Base-by-base conservation (phyloP, 2,329 filamentous ascomycete species). In the Aspergillus candidus region DNA sequence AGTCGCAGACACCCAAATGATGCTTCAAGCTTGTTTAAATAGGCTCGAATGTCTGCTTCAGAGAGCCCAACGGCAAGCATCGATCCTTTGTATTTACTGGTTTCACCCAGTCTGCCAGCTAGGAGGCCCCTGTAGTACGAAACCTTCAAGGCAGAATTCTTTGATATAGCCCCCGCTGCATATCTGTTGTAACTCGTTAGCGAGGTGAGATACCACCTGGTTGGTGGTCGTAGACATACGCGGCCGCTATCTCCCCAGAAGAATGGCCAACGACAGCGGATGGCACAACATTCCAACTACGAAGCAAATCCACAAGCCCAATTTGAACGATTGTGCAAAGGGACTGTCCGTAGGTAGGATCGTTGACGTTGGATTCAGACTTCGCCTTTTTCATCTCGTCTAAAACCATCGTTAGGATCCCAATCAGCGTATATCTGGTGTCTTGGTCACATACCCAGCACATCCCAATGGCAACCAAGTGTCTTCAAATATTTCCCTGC, bases 181-280 rank as follows among this genome's bases (percentile, higher is more conserved):
- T 38, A 38, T n/a, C 36, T 38, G 36, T 30, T 11, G 30, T 13
- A 13, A 18, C 36, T 14, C 5, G 22, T 27, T 27, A 27, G 22
- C 8, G 6, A 27, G 8, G 6, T 8, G 8, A 10, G 4, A 6
- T 18, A 8, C 22, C 7, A 27, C 10, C 35, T n/a, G 35, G 18
- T 14, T 36, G 18, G 13, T 11, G 27, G 27, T 12, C 12, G 22
- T 27, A 27, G 4, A 30, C 39, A 14, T 46, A 76, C 4, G 71
- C 70, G 0, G 71, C 70, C 0, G 65, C 70, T 30, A 74, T 62
- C 38, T 66, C 62, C 10, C 62, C 62, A 4, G 54, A 58, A 0
- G 60, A 63, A 31, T 66, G 61, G 2, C 62, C 62, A 1, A 43
- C 49, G 6, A 66, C 62, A 6, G 41, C 42, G 11, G 40, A 46